phyloP scores from a whole-genome alignment of 164 flowering plant species.

The Pachysandra terminalis region DNA sequence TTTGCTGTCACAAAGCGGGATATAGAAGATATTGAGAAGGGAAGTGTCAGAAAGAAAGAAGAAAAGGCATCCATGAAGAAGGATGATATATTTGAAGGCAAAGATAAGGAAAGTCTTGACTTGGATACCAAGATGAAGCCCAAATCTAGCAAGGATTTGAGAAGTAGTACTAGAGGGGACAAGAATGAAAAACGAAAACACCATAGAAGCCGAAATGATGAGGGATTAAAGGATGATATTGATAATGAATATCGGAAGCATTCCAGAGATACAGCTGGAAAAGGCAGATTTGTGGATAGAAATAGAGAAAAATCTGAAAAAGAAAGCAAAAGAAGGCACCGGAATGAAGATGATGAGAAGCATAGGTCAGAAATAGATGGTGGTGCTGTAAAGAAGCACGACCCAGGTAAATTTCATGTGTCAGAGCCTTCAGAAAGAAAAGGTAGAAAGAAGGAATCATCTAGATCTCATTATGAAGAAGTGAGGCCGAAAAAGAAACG shows the following conservation, averaged over 20 bases:
- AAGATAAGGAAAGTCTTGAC: slow-evolving; percentile 25
- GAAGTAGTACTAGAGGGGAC: slow-evolving; percentile 17
- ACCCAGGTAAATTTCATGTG: slow-evolving; percentile 27
- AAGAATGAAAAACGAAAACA: slow-evolving; percentile 28
- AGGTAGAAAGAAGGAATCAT: slow-evolving; percentile 33
- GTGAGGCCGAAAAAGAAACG: slow-evolving; percentile 55
- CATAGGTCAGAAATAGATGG: slow-evolving; percentile 22
- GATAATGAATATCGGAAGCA: slow-evolving; percentile 29
- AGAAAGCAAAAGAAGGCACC: slow-evolving; percentile 52
- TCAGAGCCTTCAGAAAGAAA: slow-evolving; percentile 39
- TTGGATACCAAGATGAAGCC: slow-evolving; percentile 24
- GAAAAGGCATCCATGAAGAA: slow-evolving; percentile 26
- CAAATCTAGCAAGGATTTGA: slow-evolving; percentile 20
- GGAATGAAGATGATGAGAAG: slow-evolving; percentile 35
- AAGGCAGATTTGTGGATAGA: slow-evolving; percentile 35
- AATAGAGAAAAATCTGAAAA: slow-evolving; percentile 39
- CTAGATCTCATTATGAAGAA: slow-evolving; percentile 43
- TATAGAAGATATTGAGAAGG: slow-evolving; percentile 27
- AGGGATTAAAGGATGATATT: slow-evolving; percentile 18
- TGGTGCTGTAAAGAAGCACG: slow-evolving; percentile 33
- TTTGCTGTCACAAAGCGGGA: slow-evolving; percentile 13
- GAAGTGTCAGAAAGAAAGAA: slow-evolving; percentile 33
- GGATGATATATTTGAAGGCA: slow-evolving; percentile 20
- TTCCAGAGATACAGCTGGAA: slow-evolving; percentile 24
- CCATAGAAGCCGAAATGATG: slow-evolving; percentile 30